Evolutionary conservation across 305 asterid species (phyloP).

Genomic region (Fraxinus paxiana): DNA sequence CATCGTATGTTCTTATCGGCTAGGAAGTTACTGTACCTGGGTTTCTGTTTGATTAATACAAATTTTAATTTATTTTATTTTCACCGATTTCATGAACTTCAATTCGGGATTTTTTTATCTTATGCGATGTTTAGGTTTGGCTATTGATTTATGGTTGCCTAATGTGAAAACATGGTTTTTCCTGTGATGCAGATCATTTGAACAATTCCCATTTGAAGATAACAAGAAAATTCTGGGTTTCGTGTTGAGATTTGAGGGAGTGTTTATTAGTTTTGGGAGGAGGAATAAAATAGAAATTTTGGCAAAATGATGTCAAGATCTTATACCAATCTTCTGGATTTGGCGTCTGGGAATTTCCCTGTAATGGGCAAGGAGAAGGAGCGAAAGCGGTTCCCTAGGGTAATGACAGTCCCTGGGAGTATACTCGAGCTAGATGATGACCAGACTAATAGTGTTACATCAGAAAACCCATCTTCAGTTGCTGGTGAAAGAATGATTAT

Average conservation of each 20-base stretch:
- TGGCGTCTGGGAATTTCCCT: constrained; percentile 92
- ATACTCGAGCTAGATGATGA: constrained; percentile 87
- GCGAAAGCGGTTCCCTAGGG: constrained; percentile 63
- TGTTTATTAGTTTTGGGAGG: constrained; percentile 29
- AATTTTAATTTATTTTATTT: constrained; percentile 14
- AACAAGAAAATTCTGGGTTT: constrained; percentile 19
- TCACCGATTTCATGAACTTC: constrained; percentile 15
- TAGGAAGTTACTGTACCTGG: constrained; percentile 19
- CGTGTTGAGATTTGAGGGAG: constrained; percentile 17
- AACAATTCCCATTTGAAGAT: constrained; percentile 18
- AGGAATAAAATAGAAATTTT: constrained; percentile 23
- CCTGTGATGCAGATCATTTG: constrained; percentile 41
- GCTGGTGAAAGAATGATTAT: constrained; percentile 80
- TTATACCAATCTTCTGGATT: constrained; percentile 86
- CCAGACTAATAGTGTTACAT: constrained; percentile 64
- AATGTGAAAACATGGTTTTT: constrained; percentile 16
- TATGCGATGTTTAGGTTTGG: background rate
- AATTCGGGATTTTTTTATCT: background rate
- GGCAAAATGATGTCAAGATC: constrained; percentile 92
- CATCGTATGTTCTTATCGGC: constrained; percentile 19
- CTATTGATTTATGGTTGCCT: constrained; percentile 12
- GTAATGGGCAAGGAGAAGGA: constrained; percentile 76
- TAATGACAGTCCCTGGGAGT: constrained; percentile 94
- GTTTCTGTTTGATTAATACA: constrained; percentile 35
- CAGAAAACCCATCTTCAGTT: constrained; percentile 78